Conservation (phyloP, 176 grass and related monocot species). For the Raddia distichophylla region DNA sequence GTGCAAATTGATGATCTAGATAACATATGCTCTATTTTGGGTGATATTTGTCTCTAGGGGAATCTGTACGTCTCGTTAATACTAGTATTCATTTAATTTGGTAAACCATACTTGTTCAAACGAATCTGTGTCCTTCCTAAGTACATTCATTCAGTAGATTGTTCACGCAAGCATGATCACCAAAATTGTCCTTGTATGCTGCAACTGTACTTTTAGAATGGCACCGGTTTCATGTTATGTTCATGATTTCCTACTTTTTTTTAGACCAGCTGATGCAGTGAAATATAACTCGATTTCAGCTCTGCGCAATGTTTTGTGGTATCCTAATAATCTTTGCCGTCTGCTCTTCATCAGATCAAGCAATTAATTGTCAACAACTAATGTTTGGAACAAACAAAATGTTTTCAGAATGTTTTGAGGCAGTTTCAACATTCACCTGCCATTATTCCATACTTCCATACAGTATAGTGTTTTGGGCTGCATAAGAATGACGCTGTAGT, state of each 20-base stretch:
- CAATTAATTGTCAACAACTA: background rate
- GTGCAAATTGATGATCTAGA: background rate
- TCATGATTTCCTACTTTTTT: background rate
- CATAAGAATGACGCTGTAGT: background rate
- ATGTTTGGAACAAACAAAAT: background rate
- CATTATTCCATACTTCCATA: background rate
- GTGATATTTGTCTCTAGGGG: background rate
- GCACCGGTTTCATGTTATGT: background rate
- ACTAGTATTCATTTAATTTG: background rate
- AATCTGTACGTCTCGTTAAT: background rate
- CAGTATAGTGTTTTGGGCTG: no score
- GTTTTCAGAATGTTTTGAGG: background rate
- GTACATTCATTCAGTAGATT: background rate
- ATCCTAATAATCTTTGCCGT: background rate
- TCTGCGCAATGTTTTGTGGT: background rate
- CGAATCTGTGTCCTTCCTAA: background rate
- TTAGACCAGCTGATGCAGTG: background rate
- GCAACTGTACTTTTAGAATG: background rate
- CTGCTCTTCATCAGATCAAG: background rate
- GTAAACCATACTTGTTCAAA: background rate
- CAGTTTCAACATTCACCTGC: background rate
- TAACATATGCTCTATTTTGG: background rate
- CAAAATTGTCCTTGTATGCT: background rate
- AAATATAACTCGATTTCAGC: no score
- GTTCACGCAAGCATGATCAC: background rate